These are phyloP conservation scores for Cladosporium austrohemisphaericum DNA, from an alignment of 2,329 filamentous ascomycete species.

Conservation along the genomic window DNA sequence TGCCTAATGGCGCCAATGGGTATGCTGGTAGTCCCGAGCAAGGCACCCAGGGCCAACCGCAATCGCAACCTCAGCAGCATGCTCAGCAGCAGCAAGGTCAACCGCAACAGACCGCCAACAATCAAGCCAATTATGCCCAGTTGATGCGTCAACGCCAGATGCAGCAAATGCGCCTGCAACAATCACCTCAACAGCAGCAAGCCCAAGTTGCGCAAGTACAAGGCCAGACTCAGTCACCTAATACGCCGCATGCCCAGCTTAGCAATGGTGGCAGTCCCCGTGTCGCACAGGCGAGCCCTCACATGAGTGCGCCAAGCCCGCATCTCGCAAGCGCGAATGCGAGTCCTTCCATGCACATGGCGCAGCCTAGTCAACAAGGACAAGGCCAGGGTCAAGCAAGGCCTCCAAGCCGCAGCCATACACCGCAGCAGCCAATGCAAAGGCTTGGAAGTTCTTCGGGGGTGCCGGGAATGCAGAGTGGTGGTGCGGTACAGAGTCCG, in stretches of 20 bases:
- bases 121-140: slow-evolving; percentile 25
- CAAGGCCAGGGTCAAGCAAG: slow-evolving; percentile 18
- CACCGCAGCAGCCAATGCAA: slow-evolving; percentile 29
- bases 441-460: slow-evolving; percentile 28
- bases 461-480: slow-evolving; percentile 30
- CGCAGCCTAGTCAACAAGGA: slow-evolving; percentile 10
- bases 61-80: slow-evolving; percentile 15
- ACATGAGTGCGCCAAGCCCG: slow-evolving; percentile 26
- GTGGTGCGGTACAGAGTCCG: slow-evolving; percentile 19
- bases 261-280: slow-evolving; percentile 26
- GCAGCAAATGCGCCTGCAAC: slow-evolving; percentile 29
- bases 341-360: slow-evolving; percentile 14
- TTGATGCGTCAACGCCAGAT: slow-evolving; percentile 30
- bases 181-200: slow-evolving; percentile 24
- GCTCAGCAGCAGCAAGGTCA: neutral
- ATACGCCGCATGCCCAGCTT: slow-evolving; percentile 23
- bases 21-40: slow-evolving; percentile 12
- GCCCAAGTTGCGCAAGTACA: slow-evolving; percentile 1
- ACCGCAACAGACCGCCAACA: slow-evolving; percentile 18
- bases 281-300: slow-evolving; percentile 29
- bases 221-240: slow-evolving; percentile 20
- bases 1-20: slow-evolving; percentile 20
- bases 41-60: slow-evolving; percentile 17
- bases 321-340: slow-evolving; percentile 20
- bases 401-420: slow-evolving; percentile 29